phyloP scores from a whole-genome alignment of 1,284 basidiomycete genomes.

The Schizophyllum amplum region DNA sequence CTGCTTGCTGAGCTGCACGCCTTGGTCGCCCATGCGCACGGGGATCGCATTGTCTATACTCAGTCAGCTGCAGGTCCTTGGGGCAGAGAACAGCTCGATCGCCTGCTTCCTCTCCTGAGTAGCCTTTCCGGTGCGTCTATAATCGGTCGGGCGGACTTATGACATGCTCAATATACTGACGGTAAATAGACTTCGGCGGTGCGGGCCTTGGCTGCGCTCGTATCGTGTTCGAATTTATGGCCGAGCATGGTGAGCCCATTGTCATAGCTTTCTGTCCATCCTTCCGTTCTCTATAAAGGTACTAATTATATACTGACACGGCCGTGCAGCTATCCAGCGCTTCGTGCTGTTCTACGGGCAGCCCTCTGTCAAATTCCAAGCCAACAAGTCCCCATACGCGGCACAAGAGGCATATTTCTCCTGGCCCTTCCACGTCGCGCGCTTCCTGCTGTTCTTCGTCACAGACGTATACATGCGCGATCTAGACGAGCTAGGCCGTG shows the following conservation, averaged over 20 bases:
- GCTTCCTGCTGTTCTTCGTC: constrained; percentile 33
- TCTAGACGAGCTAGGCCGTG: constrained; percentile 33
- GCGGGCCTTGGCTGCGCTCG: neutral
- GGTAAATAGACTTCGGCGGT: neutral
- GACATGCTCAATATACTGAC: neutral
- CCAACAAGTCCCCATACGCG: neutral
- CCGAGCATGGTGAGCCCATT: neutral
- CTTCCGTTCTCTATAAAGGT: too few species aligned
- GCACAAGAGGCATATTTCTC: neutral
- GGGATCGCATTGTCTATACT: neutral
- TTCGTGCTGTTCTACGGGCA: constrained; percentile 22
- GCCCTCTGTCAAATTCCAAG: constrained; percentile 36
- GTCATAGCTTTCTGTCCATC: too few species aligned
- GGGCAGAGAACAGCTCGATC: neutral
- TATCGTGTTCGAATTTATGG: neutral
- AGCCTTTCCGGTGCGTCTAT: neutral
- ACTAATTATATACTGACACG: constrained; percentile 20
- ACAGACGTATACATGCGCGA: constrained; percentile 32
- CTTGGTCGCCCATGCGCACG: neutral
- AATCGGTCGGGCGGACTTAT: too few species aligned
- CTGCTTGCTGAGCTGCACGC: constrained; percentile 20
- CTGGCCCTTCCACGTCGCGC: constrained; percentile 13
- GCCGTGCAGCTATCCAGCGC: neutral
- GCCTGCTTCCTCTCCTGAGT: neutral
- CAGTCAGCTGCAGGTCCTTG: neutral